phyloP scores from a whole-genome alignment of 2,329 filamentous ascomycete species.

The Colletotrichum sojae region DNA sequence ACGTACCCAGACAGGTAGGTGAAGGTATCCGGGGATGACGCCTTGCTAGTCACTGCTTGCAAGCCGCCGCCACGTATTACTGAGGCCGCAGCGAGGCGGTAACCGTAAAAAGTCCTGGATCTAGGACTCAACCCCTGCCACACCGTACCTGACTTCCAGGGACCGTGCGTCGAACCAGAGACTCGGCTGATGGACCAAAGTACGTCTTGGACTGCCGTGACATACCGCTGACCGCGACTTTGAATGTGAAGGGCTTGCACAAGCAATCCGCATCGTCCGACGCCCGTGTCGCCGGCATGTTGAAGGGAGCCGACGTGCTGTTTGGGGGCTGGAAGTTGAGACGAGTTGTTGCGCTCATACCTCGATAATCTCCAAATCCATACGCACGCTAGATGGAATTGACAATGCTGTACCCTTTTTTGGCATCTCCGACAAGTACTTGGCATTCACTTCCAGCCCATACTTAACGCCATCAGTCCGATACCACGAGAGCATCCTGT shows the following conservation, averaged over 20 bases:
- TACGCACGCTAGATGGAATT: too few species aligned
- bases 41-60: neutral
- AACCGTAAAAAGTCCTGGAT: neutral
- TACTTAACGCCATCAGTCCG: neutral
- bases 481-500: constrained; percentile 16
- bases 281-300: neutral
- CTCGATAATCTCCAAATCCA: too few species aligned
- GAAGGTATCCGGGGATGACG: neutral
- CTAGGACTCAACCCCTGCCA: neutral
- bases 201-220: neutral
- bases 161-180: constrained; percentile 30
- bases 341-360: neutral
- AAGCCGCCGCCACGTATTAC: too few species aligned
- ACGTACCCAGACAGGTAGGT: neutral
- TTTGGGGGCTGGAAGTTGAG: neutral
- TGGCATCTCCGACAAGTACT: too few species aligned
- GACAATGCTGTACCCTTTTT: too few species aligned
- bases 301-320: neutral
- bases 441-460: neutral
- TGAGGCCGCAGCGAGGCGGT: neutral
- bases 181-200: constrained; percentile 23
- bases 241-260: neutral
- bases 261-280: neutral
- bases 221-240: neutral
- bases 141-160: constrained; percentile 12